Base-by-base conservation (phyloP, 495 filamentous ascomycete genomes). In the Parmelia sp. region DNA sequence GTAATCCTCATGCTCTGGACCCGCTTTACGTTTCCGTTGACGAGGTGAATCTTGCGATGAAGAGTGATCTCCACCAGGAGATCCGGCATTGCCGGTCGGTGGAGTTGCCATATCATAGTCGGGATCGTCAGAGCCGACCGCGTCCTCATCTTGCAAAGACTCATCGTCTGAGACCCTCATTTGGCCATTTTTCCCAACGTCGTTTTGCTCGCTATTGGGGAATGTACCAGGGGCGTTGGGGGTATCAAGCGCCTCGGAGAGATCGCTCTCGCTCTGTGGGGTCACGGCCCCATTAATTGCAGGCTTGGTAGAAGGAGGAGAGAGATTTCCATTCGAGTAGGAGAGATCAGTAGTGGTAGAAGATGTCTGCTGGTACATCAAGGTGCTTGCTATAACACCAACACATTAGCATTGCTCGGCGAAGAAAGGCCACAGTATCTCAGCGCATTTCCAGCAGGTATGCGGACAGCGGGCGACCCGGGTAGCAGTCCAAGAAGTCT, bases 41-140 rank as follows among this genome's bases (percentile, higher is more conserved):
- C 83, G 83, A 47, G 78, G 78, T 39, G 85, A 84, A 64, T 86
- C 83, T 64, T 83, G 77, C 40, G 90, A 91, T 69, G 84, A 82
- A 68, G 86, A 90, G 64, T 83, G 84, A 69, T 84, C 80, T 66
- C 80, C 80, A 61, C 70, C 71, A 64, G 74, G 35, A 65, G 79
- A 73, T 63, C 74, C 77, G 51, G 78, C 81, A 40, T 75, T 76
- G 36, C 80, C 80, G 64, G 82, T 79, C 61, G 77, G 79, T 61
- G 84, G 85, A 60, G 86, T 84, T 62, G 88, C 86, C 72, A 84
- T 81, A 68, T 86, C 86, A 69, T 84, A 94, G 67, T 93, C 90
- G 45, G 83, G 91, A 79, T 94, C 90, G 57, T 90, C 88, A 56
- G 85, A 89, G 65, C 84, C 87, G 64, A 90, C 83, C 71, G 87